Evolutionary conservation across 805 yeast species (phyloP).

Genomic region (Pichia heedii): DNA sequence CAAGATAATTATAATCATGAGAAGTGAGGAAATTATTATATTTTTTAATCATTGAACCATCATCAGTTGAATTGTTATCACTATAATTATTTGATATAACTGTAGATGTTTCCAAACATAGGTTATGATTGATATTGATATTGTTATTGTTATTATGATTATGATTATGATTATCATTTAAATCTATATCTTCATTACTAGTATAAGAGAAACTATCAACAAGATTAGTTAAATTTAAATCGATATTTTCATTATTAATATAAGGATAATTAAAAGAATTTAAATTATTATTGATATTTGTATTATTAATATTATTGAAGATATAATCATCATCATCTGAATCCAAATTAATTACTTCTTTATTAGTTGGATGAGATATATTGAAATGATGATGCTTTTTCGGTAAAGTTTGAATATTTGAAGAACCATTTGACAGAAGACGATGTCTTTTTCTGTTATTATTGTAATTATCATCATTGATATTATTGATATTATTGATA

Average conservation of each 20-base stretch:
- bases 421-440: constrained; percentile 7
- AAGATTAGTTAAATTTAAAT: too few relatives aligned
- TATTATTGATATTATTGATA: background rate
- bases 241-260: constrained; percentile 4
- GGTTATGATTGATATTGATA: background rate
- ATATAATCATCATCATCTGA: constrained; percentile 33
- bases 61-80: background rate
- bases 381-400: constrained; percentile 9
- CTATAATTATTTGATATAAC: constrained; percentile 1
- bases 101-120: too few relatives aligned
- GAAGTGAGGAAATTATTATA: background rate
- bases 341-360: constrained; percentile 30
- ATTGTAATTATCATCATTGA: background rate
- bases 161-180: background rate
- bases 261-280: constrained; percentile 18
- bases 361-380: too few relatives aligned
- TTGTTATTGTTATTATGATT: background rate
- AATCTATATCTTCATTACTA: background rate
- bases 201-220: background rate
- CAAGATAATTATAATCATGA: background rate
- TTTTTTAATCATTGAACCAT: too few relatives aligned
- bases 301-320: constrained; percentile 15
- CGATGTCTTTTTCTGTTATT: constrained; percentile 8
- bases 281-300: background rate
- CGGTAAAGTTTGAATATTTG: constrained; percentile 8